Evolutionary conservation across 2,329 filamentous ascomycete genomes (phyloP), one percentile per base, ranked within the genome.

Genomic region (Anisogramma anomala): DNA sequence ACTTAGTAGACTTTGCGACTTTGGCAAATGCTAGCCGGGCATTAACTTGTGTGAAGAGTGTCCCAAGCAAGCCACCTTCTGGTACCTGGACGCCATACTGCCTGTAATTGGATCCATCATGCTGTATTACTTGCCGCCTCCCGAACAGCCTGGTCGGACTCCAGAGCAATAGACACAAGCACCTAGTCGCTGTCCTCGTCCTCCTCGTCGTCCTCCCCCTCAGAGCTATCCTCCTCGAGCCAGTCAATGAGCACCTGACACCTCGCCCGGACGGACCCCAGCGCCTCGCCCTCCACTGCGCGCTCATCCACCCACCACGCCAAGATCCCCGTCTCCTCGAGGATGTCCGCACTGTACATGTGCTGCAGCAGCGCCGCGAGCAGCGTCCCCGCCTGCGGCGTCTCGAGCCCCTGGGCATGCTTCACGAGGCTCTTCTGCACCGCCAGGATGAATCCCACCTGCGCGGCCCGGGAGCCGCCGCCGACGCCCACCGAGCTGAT

Each of bases 271-370:
- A 95, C 75, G 36, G 65, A 72, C 45, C 62, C 62, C 79, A 95
- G 76, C 39, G 74, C 73, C 41, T 83, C 81, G 11, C 69, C 77
- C 41, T 77, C 78, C 18, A 64, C 71, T 5, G 82, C 80, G 53
- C 79, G 60, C 35, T 72, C 69, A 58, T 94, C 82, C 15, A 69
- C 74, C 88, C 88, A 96, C 91, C 91, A 98, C 35, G 74, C 72
- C 53, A 89, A 65, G 50, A 94, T 84, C 0, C 83, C 87, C 31
- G 95, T 88, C 55, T 94, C 86, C 57, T 94, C 86, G 1, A 95
- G 64, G 13, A 94, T 71, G 50, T 96, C 91, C 36, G 83, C 62
- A 50, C 83, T 77, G 57, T 94, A 93, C 38, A 96, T 68, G 59
- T 87, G 84, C 64, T 93, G 91, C 50, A 86, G 74, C 52, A 86